These are phyloP conservation scores for Pseudotulostoma volvatum DNA, from an alignment of 495 filamentous ascomycete species.

Conservation along the genomic window DNA sequence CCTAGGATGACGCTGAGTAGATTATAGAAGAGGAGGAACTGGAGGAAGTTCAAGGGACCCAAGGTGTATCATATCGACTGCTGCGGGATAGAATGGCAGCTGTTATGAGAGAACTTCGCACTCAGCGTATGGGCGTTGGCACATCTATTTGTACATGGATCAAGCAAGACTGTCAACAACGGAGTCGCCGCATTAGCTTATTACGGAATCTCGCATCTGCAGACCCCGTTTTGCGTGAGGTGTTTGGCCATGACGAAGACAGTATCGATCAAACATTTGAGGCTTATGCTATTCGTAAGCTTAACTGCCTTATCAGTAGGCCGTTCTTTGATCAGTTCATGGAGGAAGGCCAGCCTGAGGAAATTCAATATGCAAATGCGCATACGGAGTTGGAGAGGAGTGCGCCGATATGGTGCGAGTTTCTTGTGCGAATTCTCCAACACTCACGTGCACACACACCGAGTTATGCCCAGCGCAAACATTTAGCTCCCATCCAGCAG, in stretches of 20 bases:
- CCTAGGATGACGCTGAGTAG: too few relatives aligned
- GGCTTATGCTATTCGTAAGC: neutral
- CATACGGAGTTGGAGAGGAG: neutral
- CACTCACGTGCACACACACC: neutral
- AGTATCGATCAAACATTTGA: neutral
- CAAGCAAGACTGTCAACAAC: too few relatives aligned
- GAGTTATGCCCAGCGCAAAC: neutral
- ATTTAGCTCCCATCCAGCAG: neutral
- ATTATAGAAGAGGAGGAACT: too few relatives aligned
- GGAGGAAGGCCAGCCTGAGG: neutral
- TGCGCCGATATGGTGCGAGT: neutral
- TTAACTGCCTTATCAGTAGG: neutral
- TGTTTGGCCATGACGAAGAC: neutral
- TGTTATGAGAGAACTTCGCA: too few relatives aligned
- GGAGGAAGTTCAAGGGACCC: too few relatives aligned
- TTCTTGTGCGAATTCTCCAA: neutral
- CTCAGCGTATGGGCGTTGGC: too few relatives aligned
- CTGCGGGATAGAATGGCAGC: too few relatives aligned
- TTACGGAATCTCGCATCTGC: neutral
- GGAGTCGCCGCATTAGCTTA: neutral
- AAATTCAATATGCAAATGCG: neutral
- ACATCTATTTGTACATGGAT: too few relatives aligned
- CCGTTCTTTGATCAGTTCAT: neutral
- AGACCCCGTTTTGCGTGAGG: neutral
- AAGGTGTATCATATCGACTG: too few relatives aligned